phyloP scores from a whole-genome alignment of 768 basidiomycete genomes.

The Tephrocybe sp. region DNA sequence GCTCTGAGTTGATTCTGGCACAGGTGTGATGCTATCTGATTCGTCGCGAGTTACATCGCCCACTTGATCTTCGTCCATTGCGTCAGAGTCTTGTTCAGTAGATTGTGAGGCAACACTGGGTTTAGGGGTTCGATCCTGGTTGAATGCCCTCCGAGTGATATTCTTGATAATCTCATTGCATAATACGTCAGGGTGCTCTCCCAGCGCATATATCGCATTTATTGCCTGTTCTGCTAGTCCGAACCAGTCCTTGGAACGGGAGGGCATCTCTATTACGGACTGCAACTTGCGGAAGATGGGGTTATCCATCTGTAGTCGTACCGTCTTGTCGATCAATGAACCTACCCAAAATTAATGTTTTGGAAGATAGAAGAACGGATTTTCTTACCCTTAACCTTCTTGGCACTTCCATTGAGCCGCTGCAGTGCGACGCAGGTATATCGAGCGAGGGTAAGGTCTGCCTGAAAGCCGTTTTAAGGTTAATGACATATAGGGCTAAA shows the following conservation, averaged over 20 bases:
- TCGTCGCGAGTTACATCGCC: constrained; percentile 29
- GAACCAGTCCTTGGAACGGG: constrained; percentile 91
- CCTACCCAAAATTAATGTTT: constrained; percentile 39
- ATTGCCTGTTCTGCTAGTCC: constrained; percentile 94
- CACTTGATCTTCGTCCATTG: constrained; percentile 55
- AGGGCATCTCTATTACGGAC: constrained; percentile 77
- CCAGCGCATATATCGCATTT: constrained; percentile 93
- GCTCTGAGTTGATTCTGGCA: constrained; percentile 25
- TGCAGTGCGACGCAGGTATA: constrained; percentile 95
- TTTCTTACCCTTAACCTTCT: constrained; percentile 88
- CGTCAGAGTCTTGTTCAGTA: constrained; percentile 39
- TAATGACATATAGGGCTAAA: background rate
- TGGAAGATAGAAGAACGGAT: background rate
- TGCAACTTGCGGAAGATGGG: constrained; percentile 82
- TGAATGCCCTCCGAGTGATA: constrained; percentile 74
- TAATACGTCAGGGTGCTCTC: constrained; percentile 86
- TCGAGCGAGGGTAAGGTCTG: constrained; percentile 84
- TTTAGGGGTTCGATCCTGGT: constrained; percentile 26
- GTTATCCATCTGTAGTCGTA: constrained; percentile 85
- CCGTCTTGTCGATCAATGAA: constrained; percentile 81
- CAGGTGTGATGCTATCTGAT: constrained; percentile 24
- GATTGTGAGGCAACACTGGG: constrained; percentile 13
- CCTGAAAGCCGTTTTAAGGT: constrained; percentile 36
- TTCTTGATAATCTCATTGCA: constrained; percentile 81
- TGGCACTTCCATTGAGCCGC: constrained; percentile 88